These are phyloP conservation scores for Sclerotinia subarctica DNA, from an alignment of 2,329 filamentous ascomycete species.

Conservation along the genomic window DNA sequence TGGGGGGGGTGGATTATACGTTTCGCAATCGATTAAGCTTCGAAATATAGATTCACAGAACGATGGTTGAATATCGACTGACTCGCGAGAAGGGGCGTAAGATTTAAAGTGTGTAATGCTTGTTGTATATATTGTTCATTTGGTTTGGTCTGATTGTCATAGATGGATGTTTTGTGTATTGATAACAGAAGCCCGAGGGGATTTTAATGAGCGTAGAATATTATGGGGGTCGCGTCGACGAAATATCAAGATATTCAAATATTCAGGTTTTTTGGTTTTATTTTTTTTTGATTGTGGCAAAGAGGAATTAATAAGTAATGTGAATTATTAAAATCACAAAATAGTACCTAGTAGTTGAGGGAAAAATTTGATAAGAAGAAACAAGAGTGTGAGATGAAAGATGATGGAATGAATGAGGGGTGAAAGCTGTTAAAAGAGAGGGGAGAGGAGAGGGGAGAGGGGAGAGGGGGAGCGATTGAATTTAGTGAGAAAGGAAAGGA, in stretches of 20 bases:
- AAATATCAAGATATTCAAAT: conserved; percentile 8
- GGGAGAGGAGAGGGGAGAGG: conserved; percentile 31
- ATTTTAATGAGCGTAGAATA: conserved; percentile 32
- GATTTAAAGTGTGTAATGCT: conserved; percentile 66
- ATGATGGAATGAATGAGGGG: conserved; percentile 30
- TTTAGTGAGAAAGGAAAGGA: conserved; percentile 21
- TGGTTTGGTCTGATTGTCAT: conserved; percentile 54
- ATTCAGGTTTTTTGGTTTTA: neutral
- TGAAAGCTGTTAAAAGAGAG: conserved; percentile 26
- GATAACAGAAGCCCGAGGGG: conserved; percentile 37
- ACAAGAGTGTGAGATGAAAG: conserved; percentile 33
- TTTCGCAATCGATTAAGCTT: conserved; percentile 4
- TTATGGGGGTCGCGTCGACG: conserved; percentile 22
- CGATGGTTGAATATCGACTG: conserved; percentile 41
- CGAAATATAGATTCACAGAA: conserved; percentile 29
- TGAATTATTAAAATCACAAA: neutral
- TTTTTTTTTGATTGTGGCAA: neutral
- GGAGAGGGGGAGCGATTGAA: conserved; percentile 26
- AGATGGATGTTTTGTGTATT: conserved; percentile 44
- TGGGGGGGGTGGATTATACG: neutral
- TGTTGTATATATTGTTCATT: conserved; percentile 50
- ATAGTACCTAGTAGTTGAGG: neutral
- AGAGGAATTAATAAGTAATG: conserved; percentile 10
- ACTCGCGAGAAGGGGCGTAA: conserved; percentile 48
- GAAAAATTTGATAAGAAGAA: conserved; percentile 1